Base-by-base conservation (phyloP, 2,329 filamentous ascomycete genomes). In the Aspergillus chevalieri region DNA sequence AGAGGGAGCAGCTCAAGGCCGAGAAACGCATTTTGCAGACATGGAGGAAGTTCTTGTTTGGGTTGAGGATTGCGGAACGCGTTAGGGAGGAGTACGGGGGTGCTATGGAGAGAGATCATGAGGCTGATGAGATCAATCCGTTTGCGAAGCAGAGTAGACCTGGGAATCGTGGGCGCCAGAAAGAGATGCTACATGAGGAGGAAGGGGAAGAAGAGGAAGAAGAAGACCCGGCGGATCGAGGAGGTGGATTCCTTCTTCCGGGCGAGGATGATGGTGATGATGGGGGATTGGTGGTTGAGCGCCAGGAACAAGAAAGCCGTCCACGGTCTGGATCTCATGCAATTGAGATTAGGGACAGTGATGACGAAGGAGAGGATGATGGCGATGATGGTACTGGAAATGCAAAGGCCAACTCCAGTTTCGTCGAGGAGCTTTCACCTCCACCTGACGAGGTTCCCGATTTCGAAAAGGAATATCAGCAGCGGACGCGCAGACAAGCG, bases 41-140 rank as follows among this genome's bases (percentile, higher is more conserved):
- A 57, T 98, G 93, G 93, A 81, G 87, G 50, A 94, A 87, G 67
- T 89, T 96, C 58, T 69, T 95, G 12, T 87, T 91, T 76, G 91
- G 91, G 0, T 65, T 96, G 69, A 79, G 89, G 3, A 93, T 97
- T 50, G 78, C 89, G 17, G 80, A 93, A 65, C 79, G 89, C 44
- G 85, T 94, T 38, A 78, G 78, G 38, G 78, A 83, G 48, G 87
- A 95, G 52, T 94, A 94, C 65, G 87, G 86, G 1, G 78, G 83
- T 45, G 58, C 60, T 7, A 57, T 57, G 2, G 55, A 56, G 38
- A 24, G 28, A 0, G 64, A 66, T 43, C 49, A 54, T 6, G 64
- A 71, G 50, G 55, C 57, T 7, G 65, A 68, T 14, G 49, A 58
- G 4, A 55, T 63, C 42, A 72, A 72, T 51, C 69, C 70, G 1